Evolutionary conservation across 257 asterid species (phyloP).

Genomic region (Solanum appendiculatum): DNA sequence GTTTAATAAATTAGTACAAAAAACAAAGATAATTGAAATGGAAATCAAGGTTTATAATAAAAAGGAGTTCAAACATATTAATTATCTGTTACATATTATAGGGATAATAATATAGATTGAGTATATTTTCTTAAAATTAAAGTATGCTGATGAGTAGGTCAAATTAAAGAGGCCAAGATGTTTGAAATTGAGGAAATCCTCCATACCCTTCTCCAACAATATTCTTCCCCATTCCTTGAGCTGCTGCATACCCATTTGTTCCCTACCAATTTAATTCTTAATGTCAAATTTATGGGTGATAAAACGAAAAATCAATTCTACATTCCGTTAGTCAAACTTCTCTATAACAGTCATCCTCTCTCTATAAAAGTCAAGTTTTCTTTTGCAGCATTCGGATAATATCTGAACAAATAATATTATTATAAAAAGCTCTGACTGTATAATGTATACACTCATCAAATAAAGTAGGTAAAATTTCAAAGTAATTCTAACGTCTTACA

Average conservation of each 20-base stretch:
- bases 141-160: neutral
- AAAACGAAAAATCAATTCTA: neutral
- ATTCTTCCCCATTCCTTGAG: conserved; percentile 48
- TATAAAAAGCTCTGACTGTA: neutral
- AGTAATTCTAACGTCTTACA: neutral
- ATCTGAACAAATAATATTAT: too few species aligned
- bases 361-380: neutral
- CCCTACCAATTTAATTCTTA: conserved; percentile 29
- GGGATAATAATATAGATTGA: neutral
- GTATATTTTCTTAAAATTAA: neutral
- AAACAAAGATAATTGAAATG: neutral
- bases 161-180: conserved; percentile 51
- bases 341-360: neutral
- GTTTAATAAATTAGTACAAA: neutral
- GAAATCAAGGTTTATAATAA: neutral
- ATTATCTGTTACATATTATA: neutral
- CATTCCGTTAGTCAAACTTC: neutral
- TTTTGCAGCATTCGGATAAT: too few species aligned
- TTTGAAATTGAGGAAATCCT: conserved; percentile 54
- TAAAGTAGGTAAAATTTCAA: neutral
- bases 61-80: neutral
- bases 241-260: conserved; percentile 53
- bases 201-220: conserved; percentile 44
- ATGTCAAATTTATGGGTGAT: neutral
- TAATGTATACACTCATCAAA: neutral